A percentile compares a stretch with the other conserved stretches of the same genome.
Conservation (phyloP, 768 basidiomycete species). For the Coprinellus aureogranulatus region DNA sequence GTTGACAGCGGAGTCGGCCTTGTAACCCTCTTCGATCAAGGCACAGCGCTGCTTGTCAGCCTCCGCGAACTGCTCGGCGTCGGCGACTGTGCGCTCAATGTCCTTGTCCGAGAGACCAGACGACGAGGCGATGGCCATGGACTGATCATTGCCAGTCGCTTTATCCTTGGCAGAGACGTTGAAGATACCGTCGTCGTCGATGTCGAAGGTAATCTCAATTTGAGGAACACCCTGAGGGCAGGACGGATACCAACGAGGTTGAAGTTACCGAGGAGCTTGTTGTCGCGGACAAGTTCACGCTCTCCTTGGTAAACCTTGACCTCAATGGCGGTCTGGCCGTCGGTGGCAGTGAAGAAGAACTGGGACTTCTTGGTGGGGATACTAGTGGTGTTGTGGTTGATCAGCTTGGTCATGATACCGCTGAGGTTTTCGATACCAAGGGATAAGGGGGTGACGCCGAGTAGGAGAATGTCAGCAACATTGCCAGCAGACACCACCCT, state of each 20-base stretch:
- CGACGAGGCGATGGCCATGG: constrained; percentile 96
- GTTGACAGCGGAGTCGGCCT: constrained; percentile 88
- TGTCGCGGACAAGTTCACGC: constrained; percentile 96
- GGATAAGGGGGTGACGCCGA: constrained; percentile 81
- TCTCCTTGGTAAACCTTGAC: constrained; percentile 95
- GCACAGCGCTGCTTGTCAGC: constrained; percentile 82
- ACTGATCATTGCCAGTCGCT: constrained; percentile 95
- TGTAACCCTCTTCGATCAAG: constrained; percentile 95
- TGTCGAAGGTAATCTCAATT: not conserved
- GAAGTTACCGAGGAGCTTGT: constrained; percentile 85
- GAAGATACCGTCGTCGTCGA: constrained; percentile 80
- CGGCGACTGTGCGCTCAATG: constrained; percentile 94
- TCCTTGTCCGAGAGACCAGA: constrained; percentile 96
- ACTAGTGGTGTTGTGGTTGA: constrained; percentile 95
- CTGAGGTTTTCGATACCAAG: constrained; percentile 97
- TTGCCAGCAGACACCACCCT: constrained; percentile 97
- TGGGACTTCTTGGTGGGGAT: constrained; percentile 99
- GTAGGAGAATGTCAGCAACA: constrained; percentile 94
- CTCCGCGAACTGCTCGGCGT: constrained; percentile 93
- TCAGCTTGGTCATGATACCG: constrained; percentile 98
- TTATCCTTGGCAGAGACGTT: constrained; percentile 95
- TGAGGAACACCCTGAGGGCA: constrained; percentile 82
- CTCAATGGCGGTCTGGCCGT: constrained; percentile 90
- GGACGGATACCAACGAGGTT: constrained; percentile 95
- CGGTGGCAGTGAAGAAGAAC: constrained; percentile 98